Conservation (phyloP, 768 basidiomycete genomes). For the Pleurotus pulmonarius region DNA sequence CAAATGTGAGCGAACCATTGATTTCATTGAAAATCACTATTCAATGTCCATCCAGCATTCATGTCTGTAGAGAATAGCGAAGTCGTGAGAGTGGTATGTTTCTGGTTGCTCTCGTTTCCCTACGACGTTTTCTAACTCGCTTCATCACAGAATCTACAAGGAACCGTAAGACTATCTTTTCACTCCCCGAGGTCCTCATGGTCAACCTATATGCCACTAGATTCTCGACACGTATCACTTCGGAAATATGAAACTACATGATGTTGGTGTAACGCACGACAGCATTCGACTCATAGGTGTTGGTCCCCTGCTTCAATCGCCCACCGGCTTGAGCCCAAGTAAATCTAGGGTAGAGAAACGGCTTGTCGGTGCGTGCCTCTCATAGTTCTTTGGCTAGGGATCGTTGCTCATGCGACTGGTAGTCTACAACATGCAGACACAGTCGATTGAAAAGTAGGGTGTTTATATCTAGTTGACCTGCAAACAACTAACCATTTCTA, state of each 20-base stretch:
- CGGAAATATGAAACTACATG: constrained; percentile 60
- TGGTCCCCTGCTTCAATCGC: constrained; percentile 62
- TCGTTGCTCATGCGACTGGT: not conserved
- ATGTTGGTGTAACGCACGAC: constrained; percentile 69
- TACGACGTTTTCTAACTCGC: constrained; percentile 2
- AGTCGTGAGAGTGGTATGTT: constrained; percentile 55
- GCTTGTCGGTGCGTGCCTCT: constrained; percentile 52
- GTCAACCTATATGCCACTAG: constrained; percentile 19
- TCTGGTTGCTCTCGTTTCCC: constrained; percentile 5
- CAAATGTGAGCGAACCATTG: constrained; percentile 35
- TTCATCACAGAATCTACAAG: constrained; percentile 48
- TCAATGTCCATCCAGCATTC: constrained; percentile 42
- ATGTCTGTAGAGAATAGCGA: constrained; percentile 64
- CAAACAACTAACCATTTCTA: constrained; percentile 18
- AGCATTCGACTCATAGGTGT: constrained; percentile 61
- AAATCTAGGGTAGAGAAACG: constrained; percentile 70
- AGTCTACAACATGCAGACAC: constrained; percentile 70
- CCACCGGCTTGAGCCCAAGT: constrained; percentile 60
- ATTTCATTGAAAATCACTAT: not conserved
- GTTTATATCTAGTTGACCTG: constrained; percentile 2
- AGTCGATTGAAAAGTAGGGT: constrained; percentile 62
- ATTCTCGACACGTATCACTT: constrained; percentile 57
- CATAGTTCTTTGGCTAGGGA: not conserved
- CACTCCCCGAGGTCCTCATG: not conserved
- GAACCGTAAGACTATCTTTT: constrained; percentile 38